phyloP scores from a whole-genome alignment of 306 rosid genomes.

The Notholithocarpus densiflorus region DNA sequence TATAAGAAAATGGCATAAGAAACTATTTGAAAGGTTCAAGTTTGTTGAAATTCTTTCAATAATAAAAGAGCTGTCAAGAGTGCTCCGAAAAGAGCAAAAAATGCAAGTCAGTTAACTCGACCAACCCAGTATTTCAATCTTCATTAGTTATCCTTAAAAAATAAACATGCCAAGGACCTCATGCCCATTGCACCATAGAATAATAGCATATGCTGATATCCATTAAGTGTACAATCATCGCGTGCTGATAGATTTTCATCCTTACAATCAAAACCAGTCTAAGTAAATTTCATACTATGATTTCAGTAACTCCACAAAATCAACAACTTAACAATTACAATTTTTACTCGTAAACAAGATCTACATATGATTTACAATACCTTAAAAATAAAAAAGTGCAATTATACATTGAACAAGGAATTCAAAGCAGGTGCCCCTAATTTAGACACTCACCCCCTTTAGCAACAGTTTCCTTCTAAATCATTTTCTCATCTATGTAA shows the following conservation, averaged over 20 bases:
- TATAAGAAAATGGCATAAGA: too few species aligned
- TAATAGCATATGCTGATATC: not conserved
- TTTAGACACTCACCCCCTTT: not conserved
- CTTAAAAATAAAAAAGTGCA: not conserved
- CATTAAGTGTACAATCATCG: not conserved
- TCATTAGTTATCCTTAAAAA: not conserved
- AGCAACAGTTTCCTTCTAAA: slow-evolving; percentile 20
- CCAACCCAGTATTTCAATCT: not conserved
- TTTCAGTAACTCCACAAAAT: slow-evolving; percentile 17
- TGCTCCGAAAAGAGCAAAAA: too few species aligned
- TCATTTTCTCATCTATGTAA: not conserved
- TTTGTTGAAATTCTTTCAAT: too few species aligned
- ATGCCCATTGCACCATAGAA: not conserved
- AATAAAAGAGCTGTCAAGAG: too few species aligned
- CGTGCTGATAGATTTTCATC: not conserved
- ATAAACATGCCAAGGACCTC: not conserved
- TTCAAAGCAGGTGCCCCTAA: not conserved
- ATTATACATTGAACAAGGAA: not conserved
- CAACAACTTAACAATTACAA: slow-evolving; percentile 17
- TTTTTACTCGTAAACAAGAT: slow-evolving; percentile 26
- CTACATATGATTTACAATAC: not conserved
- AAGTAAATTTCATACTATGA: slow-evolving; percentile 5
- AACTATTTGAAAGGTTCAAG: too few species aligned
- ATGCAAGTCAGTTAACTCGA: too few species aligned
- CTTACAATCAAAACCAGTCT: not conserved